A percentile compares a stretch with the other conserved stretches of the same genome.
Conservation (phyloP, 352 stramenopile genomes). For the Globisporangium radiosum region DNA sequence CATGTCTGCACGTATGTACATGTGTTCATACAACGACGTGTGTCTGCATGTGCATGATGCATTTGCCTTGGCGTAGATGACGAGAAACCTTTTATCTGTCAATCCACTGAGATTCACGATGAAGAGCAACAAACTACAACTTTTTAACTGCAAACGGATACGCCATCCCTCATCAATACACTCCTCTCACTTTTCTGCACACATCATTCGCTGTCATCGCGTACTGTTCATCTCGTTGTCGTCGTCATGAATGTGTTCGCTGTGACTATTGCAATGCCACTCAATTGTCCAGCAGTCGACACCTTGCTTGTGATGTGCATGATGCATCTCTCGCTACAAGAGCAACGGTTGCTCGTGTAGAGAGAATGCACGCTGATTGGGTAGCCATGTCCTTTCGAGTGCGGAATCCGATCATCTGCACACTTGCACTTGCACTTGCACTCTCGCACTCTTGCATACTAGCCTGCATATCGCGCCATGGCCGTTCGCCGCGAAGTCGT, state of each 20-base stretch:
- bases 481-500: constrained; percentile 59
- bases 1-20: neutral
- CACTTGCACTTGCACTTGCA: neutral
- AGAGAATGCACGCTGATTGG: too few species aligned
- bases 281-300: neutral
- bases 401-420: neutral
- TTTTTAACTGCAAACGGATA: constrained; percentile 72
- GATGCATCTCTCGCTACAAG: neutral
- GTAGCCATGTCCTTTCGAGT: too few species aligned
- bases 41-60: neutral
- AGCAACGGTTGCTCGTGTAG: too few species aligned
- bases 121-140: constrained; percentile 66
- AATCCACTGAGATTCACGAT: constrained; percentile 79
- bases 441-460: neutral
- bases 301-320: neutral
- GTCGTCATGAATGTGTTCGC: neutral
- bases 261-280: neutral
- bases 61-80: constrained; percentile 38
- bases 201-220: neutral
- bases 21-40: constrained; percentile 1
- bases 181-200: neutral
- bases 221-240: neutral
- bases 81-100: constrained; percentile 63
- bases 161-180: constrained; percentile 6
- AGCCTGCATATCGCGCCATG: constrained; percentile 27